Base-by-base conservation (phyloP, 148 eudicot genomes). In the Diospyros lotus region DNA sequence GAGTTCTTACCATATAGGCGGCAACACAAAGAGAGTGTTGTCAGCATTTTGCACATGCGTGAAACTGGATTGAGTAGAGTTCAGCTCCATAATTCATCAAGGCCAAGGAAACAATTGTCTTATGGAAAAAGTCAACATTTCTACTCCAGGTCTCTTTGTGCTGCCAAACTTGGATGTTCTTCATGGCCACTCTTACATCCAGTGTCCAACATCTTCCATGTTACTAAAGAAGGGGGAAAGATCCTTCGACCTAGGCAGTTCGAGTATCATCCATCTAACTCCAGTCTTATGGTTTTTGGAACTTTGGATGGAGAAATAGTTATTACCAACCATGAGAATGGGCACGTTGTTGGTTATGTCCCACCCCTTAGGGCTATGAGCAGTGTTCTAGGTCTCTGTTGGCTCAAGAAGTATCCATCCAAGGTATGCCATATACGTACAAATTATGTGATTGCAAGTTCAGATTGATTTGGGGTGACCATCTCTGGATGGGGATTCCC, bases 231-330 rank as follows among this genome's bases (percentile, higher is more conserved):
- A 56, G 88, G 59, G 61, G 78, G 76, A 6, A 80, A 80, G 79
- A 82, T 73, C 67, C 84, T 87, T 53, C 86, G 89, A 38, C 98
- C 98, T 5, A 84, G 98, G 81, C 98, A 93, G 78, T 93, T 93
- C 65, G 98, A 93, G 86, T 93, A 90, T 80, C 95, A 93, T 69
- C 95, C 94, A 17, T 77, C 83, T 1, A 80, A 87, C 59, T 66
- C 97, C 58, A 81, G 91, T 78, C 89, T 85, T 6, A 88, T 93
- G 91, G 95, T 88, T 71, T 85, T 88, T 67, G 97, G 97, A 69
- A 90, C 95, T 64, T 75, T 93, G 67, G 97, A 93, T 69, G 97
- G 93, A 18, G 93, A 93, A 76, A 88, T 93, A 59, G 87, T 87
- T 50, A 80, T 90, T 55, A 77, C 89, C 63, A 93, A 93, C 80